Conservation (phyloP, 1,284 basidiomycete genomes). For the Laetiporus sulphureus region DNA sequence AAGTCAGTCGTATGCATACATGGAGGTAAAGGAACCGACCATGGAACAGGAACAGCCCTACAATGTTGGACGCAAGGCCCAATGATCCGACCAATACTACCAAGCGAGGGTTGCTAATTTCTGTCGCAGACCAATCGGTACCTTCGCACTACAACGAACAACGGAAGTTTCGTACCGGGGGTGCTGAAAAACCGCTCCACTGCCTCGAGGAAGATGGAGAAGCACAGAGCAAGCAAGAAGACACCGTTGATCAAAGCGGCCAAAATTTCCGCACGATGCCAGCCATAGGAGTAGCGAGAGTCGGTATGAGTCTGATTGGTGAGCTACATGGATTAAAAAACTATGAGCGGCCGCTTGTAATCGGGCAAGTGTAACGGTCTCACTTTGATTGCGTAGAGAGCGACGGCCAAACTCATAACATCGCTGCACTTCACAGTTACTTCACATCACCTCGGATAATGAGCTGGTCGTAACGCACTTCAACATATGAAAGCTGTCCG, state of each 20-base stretch:
- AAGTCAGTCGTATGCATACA: background rate
- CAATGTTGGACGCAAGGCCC: slow-evolving; percentile 87
- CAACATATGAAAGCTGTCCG: slow-evolving; percentile 98
- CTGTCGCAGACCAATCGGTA: no score
- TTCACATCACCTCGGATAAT: background rate
- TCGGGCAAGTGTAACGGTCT: slow-evolving; percentile 10
- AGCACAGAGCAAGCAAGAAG: slow-evolving; percentile 92
- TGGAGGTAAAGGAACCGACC: slow-evolving; percentile 42
- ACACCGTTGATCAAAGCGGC: slow-evolving; percentile 95
- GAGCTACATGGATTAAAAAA: slow-evolving; percentile 34
- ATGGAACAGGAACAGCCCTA: slow-evolving; percentile 94
- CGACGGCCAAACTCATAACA: slow-evolving; percentile 92
- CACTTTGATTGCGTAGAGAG: slow-evolving; percentile 95
- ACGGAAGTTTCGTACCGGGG: slow-evolving; percentile 56
- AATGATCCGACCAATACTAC: slow-evolving; percentile 89
- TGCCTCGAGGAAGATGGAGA: slow-evolving; percentile 93
- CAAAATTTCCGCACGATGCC: slow-evolving; percentile 98
- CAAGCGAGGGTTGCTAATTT: slow-evolving; percentile 83
- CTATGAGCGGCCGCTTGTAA: slow-evolving; percentile 6
- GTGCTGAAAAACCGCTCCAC: slow-evolving; percentile 84
- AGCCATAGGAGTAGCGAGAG: slow-evolving; percentile 84
- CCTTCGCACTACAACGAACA: no score
- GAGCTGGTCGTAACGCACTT: slow-evolving; percentile 48
- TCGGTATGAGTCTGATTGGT: slow-evolving; percentile 47
- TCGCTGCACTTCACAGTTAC: slow-evolving; percentile 49